A percentile compares a stretch with the other conserved stretches of the same genome.
These are phyloP conservation scores for Nigrograna mackinnonii DNA, from an alignment of 2,329 filamentous ascomycete genomes.

Conservation along the genomic window DNA sequence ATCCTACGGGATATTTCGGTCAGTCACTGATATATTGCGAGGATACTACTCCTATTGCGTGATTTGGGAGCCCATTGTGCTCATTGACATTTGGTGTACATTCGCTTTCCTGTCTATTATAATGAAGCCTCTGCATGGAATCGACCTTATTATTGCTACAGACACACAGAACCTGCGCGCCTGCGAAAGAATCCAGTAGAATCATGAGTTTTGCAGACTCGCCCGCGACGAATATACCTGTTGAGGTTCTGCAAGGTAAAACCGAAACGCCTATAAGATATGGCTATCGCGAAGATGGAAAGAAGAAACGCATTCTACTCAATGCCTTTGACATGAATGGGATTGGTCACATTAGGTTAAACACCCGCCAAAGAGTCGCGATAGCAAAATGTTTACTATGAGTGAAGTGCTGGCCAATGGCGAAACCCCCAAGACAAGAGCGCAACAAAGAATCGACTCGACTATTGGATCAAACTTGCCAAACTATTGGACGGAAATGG, in stretches of 20 bases:
- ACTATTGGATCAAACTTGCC: not conserved
- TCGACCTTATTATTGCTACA: too few species aligned
- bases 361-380: not conserved
- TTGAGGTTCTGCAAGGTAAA: not conserved
- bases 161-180: too few species aligned
- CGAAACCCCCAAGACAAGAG: not conserved
- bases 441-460: not conserved
- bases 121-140: too few species aligned
- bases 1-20: too few species aligned
- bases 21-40: too few species aligned
- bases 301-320: not conserved
- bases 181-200: too few species aligned
- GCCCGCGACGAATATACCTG: not conserved
- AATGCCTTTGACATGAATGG: not conserved
- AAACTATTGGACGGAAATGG: not conserved
- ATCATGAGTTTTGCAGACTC: slow-evolving; percentile 1
- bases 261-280: not conserved
- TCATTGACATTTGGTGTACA: too few species aligned
- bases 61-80: too few species aligned
- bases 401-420: not conserved
- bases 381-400: not conserved
- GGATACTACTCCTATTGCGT: too few species aligned
- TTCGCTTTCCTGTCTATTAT: too few species aligned
- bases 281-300: not conserved
- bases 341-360: not conserved